phyloP scores from a whole-genome alignment of 1,284 basidiomycete genomes.

The Ustilago vetiveriae region DNA sequence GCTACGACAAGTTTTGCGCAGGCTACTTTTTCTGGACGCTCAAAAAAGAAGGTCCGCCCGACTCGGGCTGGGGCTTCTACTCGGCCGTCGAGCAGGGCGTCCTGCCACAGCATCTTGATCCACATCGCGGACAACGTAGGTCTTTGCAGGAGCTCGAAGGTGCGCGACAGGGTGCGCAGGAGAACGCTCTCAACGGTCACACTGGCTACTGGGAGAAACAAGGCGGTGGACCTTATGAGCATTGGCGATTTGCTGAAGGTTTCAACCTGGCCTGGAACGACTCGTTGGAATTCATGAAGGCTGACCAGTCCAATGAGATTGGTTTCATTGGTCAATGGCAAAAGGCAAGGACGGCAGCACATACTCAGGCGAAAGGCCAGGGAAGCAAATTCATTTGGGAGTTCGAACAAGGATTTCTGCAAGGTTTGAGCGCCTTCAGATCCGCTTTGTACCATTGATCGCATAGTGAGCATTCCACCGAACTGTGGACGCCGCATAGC shows the following conservation, averaged over 20 bases:
- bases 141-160: conserved; percentile 26
- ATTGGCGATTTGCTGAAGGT: conserved; percentile 76
- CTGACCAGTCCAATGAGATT: conserved; percentile 70
- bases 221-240: conserved; percentile 72
- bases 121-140: conserved; percentile 30
- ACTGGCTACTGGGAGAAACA: conserved; percentile 33
- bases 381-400: conserved; percentile 66
- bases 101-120: conserved; percentile 70
- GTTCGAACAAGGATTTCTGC: conserved; percentile 72
- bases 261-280: conserved; percentile 79
- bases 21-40: conserved; percentile 91
- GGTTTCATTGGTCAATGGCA: conserved; percentile 75
- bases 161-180: conserved; percentile 24
- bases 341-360: conserved; percentile 71
- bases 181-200: conserved; percentile 23
- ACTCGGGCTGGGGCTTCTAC: conserved; percentile 80
- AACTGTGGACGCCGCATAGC: too few relatives aligned
- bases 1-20: conserved; percentile 76
- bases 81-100: conserved; percentile 77
- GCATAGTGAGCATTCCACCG: neutral
- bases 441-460: conserved; percentile 24
- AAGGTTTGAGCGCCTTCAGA: conserved; percentile 68
- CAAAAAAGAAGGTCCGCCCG: conserved; percentile 77
- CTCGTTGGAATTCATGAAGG: conserved; percentile 72
- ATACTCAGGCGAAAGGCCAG: conserved; percentile 68